A percentile compares a stretch with the other conserved stretches of the same genome.
Evolutionary conservation across 352 stramenopile genomes (phyloP).

Genomic region (Globisporangium okanoganense): DNA sequence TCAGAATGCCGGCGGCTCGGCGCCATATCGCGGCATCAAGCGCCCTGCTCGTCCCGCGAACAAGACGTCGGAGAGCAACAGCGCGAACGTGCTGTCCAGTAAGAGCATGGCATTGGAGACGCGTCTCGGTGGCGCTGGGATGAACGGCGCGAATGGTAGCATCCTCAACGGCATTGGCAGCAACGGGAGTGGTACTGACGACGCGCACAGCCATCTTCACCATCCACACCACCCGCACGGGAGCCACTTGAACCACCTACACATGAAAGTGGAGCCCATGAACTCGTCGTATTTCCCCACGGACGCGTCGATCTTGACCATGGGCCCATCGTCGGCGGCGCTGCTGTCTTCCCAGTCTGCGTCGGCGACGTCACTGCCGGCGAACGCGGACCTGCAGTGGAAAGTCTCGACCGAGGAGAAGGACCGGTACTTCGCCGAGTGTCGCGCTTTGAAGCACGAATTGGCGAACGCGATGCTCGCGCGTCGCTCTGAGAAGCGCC

Average conservation of each 20-base stretch:
- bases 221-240: background rate
- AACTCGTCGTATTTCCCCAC: conserved; percentile 68
- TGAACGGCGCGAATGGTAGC: conserved; percentile 26
- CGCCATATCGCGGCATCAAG: conserved; percentile 59
- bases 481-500: conserved; percentile 39
- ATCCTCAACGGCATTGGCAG: conserved; percentile 18
- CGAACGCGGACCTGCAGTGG: conserved; percentile 30
- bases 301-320: conserved; percentile 55
- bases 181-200: conserved; percentile 12
- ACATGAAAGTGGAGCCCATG: conserved; percentile 60
- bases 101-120: conserved; percentile 73
- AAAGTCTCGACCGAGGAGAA: conserved; percentile 54
- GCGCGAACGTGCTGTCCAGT: conserved; percentile 65
- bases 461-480: conserved; percentile 44
- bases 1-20: conserved; percentile 50
- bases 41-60: conserved; percentile 41
- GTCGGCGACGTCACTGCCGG: conserved; percentile 12
- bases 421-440: conserved; percentile 68
- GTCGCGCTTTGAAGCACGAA: conserved; percentile 59
- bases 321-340: conserved; percentile 28
- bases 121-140: conserved; percentile 40
- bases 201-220: conserved; percentile 6
- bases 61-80: conserved; percentile 66
- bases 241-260: conserved; percentile 30
- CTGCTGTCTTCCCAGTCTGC: conserved; percentile 12